phyloP scores from a whole-genome alignment of 805 yeast species.

The Candida patagonica region DNA sequence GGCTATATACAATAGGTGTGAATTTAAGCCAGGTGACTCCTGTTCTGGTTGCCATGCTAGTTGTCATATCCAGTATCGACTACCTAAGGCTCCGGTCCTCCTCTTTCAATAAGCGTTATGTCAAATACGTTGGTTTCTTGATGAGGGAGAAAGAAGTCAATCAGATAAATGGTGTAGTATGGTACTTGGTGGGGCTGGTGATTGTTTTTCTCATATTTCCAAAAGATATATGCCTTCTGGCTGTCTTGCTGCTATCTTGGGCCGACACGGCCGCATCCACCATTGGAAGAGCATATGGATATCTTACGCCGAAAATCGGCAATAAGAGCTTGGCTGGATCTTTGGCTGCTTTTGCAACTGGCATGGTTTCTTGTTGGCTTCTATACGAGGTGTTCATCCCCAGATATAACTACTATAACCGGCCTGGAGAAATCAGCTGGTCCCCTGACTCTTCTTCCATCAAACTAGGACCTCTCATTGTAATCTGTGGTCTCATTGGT shows the following conservation, averaged over 20 bases:
- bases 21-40: conserved; percentile 47
- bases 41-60: conserved; percentile 49
- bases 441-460: conserved; percentile 49
- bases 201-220: conserved; percentile 62
- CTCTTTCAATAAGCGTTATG: conserved; percentile 56
- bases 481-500: conserved; percentile 71
- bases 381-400: conserved; percentile 74
- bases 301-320: conserved; percentile 67
- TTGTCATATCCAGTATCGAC: conserved; percentile 53
- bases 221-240: conserved; percentile 70
- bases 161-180: conserved; percentile 67
- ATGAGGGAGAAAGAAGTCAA: conserved; percentile 78
- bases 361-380: conserved; percentile 53
- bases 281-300: conserved; percentile 78
- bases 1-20: conserved; percentile 55
- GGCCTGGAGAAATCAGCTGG: conserved; percentile 57
- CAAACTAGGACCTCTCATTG: conserved; percentile 42
- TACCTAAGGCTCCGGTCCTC: conserved; percentile 52
- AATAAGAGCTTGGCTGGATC: conserved; percentile 88
- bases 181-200: conserved; percentile 73
- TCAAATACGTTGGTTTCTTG: conserved; percentile 61
- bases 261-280: conserved; percentile 97
- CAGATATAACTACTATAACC: conserved; percentile 38
- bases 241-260: conserved; percentile 83
- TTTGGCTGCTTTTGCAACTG: conserved; percentile 71